Evolutionary conservation across 2,329 filamentous ascomycete genomes (phyloP).

Genomic region (Fusarium globosum): DNA sequence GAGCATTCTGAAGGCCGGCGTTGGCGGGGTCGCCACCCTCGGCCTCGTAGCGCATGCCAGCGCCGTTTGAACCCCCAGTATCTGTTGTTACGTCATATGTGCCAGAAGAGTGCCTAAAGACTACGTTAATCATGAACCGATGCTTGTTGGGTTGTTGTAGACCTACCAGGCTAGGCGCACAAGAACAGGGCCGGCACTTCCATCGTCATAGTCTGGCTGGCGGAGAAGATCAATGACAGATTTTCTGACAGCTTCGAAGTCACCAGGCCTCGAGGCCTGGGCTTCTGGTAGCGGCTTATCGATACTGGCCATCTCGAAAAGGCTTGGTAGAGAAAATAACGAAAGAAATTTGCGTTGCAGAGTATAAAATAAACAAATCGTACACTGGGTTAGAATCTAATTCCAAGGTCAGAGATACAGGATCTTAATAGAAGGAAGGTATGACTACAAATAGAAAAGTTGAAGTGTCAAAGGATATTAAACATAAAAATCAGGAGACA

Average conservation of each 20-base stretch:
- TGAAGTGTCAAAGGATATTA: neutral
- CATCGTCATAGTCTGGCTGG: conserved; percentile 8
- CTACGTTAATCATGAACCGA: neutral
- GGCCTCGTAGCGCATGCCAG: conserved; percentile 14
- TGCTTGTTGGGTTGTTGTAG: no score
- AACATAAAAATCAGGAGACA: neutral
- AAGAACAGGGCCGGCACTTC: conserved; percentile 9
- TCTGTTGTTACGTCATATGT: conserved; percentile 9
- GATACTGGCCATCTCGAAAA: neutral
- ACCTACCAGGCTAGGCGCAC: conserved; percentile 10
- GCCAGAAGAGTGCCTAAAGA: conserved; percentile 1
- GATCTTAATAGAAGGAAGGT: no score
- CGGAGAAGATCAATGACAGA: neutral
- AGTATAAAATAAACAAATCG: neutral
- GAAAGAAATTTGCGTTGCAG: neutral
- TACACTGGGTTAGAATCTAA: accelerated
- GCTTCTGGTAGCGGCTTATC: neutral
- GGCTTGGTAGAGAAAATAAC: neutral
- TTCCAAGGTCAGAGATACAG: accelerated
- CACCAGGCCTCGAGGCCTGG: neutral
- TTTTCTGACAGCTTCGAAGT: neutral
- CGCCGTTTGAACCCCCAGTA: conserved; percentile 4
- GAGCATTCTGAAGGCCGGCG: conserved; percentile 11
- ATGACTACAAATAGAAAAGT: neutral
- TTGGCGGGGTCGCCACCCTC: conserved; percentile 15